These are phyloP conservation scores for Leavenworthia alabamica DNA, from an alignment of 345 rosid species.

Conservation along the genomic window DNA sequence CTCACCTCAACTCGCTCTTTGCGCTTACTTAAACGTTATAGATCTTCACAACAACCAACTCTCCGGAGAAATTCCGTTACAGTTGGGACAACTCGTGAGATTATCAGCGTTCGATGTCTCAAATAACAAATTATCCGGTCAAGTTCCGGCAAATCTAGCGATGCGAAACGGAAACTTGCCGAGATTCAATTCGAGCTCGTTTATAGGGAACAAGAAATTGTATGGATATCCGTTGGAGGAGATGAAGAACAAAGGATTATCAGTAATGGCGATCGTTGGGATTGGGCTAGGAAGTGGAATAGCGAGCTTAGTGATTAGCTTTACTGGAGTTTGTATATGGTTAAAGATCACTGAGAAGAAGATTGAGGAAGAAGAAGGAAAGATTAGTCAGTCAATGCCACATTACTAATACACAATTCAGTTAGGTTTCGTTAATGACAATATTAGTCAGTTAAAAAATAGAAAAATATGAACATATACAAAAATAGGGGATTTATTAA, in stretches of 20 bases:
- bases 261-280: conserved; percentile 82
- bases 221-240: conserved; percentile 82
- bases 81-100: conserved; percentile 61
- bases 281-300: conserved; percentile 93
- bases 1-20: conserved; percentile 65
- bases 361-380: conserved; percentile 64
- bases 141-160: conserved; percentile 57
- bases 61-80: conserved; percentile 63
- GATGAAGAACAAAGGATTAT: conserved; percentile 53
- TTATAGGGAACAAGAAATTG: conserved; percentile 68
- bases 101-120: conserved; percentile 81
- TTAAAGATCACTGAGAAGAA: conserved; percentile 64
- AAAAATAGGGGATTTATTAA: background rate
- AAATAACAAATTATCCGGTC: conserved; percentile 58
- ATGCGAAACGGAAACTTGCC: conserved; percentile 58
- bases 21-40: conserved; percentile 83
- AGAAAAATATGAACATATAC: no score
- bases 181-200: conserved; percentile 65
- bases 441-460: background rate
- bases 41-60: conserved; percentile 75
- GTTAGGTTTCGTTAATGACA: background rate
- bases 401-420: conserved; percentile 30
- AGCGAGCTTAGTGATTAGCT: conserved; percentile 77
- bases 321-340: conserved; percentile 88
- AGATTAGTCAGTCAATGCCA: conserved; percentile 72